phyloP scores from a whole-genome alignment of 768 basidiomycete species.

The Termitomyces sp. region DNA sequence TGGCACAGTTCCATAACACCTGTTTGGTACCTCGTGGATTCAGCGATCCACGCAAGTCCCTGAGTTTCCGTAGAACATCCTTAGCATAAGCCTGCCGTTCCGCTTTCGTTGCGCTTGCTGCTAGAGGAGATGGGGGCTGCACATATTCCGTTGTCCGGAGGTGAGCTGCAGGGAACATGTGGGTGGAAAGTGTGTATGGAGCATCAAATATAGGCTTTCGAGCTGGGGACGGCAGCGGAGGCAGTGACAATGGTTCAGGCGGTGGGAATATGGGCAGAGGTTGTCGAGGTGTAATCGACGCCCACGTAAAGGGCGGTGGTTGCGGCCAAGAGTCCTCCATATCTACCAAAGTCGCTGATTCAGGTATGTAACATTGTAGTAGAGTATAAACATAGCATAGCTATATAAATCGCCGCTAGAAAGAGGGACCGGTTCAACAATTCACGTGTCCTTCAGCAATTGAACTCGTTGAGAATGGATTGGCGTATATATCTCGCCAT shows the following conservation, averaged over 20 bases:
- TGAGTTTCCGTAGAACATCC: conserved; percentile 18
- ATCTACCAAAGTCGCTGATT: not conserved
- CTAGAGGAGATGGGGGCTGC: conserved; percentile 28
- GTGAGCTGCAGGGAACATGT: conserved; percentile 49
- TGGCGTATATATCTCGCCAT: too few relatives aligned
- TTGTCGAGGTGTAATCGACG: conserved; percentile 18
- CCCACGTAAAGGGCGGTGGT: conserved; percentile 23
- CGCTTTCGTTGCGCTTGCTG: conserved; percentile 27
- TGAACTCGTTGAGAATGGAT: too few relatives aligned
- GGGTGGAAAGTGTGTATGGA: conserved; percentile 42
- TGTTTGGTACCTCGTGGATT: conserved; percentile 31
- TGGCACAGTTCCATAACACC: conserved; percentile 64
- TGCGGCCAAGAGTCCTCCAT: conserved; percentile 15
- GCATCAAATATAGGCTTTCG: conserved; percentile 26
- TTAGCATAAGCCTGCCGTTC: conserved; percentile 23
- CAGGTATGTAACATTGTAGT: not conserved
- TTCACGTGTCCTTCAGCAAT: not conserved
- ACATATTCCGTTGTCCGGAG: conserved; percentile 38
- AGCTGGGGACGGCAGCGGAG: conserved; percentile 34
- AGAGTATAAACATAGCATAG: too few relatives aligned
- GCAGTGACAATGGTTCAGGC: conserved; percentile 24
- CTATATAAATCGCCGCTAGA: too few relatives aligned
- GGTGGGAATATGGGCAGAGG: conserved; percentile 33
- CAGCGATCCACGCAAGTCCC: conserved; percentile 24
- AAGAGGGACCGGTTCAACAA: not conserved